Evolutionary conservation across 345 rosid species (phyloP), one percentile per base, ranked within the genome.

Genomic region (Sapria himalayana): DNA sequence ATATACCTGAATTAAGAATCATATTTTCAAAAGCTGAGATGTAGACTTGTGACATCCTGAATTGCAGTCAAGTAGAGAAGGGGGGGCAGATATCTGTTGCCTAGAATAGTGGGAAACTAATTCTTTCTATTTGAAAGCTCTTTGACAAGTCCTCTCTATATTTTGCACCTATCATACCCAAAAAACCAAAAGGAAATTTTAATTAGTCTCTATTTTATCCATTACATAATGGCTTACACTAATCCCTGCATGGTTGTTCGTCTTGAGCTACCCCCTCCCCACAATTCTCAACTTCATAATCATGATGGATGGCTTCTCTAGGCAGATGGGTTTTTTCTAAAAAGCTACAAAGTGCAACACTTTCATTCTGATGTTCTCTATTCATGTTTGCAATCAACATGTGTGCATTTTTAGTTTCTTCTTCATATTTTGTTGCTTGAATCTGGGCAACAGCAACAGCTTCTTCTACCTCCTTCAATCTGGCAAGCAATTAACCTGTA

Each of bases 401-500:
- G 60, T 64, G 55, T 4, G 71, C 78, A 49, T 63, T 69, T 33
- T 58, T 45, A 37, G 80, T 59, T 63, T 72, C 82, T 44, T 49
- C 62, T 39, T 82, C 91, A 1, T 94, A 89, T 33, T 58, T 58
- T 41, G 48, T 45, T 11, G 82, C 82, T 22, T 75, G 73, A 46
- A 91, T 95, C 77, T 77, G 64, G 19, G 85, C 80, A 38, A 52
- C 54, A 45, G 47, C 67, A 35, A 73, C 68, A 57, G 80, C 80
- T 60, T 84, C 82, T 63, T 91, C 96, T 41, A 93, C 80, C 66
- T 91, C 96, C 63, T 75, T 91, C 43, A 91, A 81, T 55, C 96
- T 67, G 45, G 73, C 92, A 37, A 91, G 93, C 41, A 91, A 60
- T 60, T 91, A 95, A 8, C 99, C 85, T 1, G 96, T 93, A 7